Conservation (phyloP, 225 moss, liverwort and hornwort species). For the Pseudisothecium myosuroides region DNA sequence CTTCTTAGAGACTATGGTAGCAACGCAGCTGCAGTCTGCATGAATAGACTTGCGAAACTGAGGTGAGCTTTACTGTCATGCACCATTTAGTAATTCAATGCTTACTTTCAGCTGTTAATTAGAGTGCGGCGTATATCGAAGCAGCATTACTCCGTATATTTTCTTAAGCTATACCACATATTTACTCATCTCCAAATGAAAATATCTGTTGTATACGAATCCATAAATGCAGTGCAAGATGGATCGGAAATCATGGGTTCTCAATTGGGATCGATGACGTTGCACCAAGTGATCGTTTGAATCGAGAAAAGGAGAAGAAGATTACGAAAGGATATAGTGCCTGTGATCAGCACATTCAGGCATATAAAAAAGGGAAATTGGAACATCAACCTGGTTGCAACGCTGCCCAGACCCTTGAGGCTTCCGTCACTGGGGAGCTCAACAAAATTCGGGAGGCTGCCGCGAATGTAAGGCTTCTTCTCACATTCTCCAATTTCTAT, state of each 20-base stretch:
- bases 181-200: neutral
- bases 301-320: slow-evolving; percentile 72
- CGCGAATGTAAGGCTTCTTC: slow-evolving; percentile 52
- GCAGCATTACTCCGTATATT: neutral
- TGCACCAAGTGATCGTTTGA: slow-evolving; percentile 75
- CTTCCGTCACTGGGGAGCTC: slow-evolving; percentile 79
- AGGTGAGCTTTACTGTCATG: slow-evolving; percentile 36
- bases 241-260: slow-evolving; percentile 98
- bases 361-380: slow-evolving; percentile 79
- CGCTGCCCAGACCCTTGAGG: slow-evolving; percentile 90
- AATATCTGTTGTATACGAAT: neutral
- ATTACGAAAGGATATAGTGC: slow-evolving; percentile 77
- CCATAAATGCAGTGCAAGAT: slow-evolving; percentile 42
- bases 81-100: neutral
- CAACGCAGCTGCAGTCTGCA: slow-evolving; percentile 89
- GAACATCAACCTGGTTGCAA: slow-evolving; percentile 86
- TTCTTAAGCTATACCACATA: neutral
- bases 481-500: neutral
- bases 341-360: slow-evolving; percentile 81
- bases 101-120: neutral
- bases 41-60: slow-evolving; percentile 99
- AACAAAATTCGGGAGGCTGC: slow-evolving; percentile 97
- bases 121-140: neutral
- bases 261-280: slow-evolving; percentile 98
- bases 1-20: slow-evolving; percentile 87